Evolutionary conservation across 176 grass and related monocot genomes (phyloP), one percentile per base, ranked within the genome.

Genomic region (Bromus sterilis): DNA sequence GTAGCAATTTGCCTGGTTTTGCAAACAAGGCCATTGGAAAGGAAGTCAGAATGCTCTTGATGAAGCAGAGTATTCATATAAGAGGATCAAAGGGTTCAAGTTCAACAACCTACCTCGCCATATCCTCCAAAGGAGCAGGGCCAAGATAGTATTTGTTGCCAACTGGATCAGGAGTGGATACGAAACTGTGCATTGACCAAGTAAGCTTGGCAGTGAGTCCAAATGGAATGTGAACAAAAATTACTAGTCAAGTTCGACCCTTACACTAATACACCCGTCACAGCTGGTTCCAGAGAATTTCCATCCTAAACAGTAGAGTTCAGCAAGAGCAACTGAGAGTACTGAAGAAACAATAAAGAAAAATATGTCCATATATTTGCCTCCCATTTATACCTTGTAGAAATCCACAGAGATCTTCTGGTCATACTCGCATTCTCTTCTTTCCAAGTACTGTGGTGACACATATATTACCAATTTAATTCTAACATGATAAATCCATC

Each of bases 91-190:
- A 7, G 18, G n/a, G 65, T 78, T 33, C 57, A 81, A 25, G 65
- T 78, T 33, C 57, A 81, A 25, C 51, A 78, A 7, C 58, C 9
- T 67, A 94, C 95, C 79, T 87, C 82, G 95, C 92, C 92, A 98
- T 98, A 86, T 98, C 86, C 60, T 89, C 65, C 82, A 94, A 81
- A 23, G 95, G 83, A 74, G 95, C 92, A 36, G 95, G 90, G 68
- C 95, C 95, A 71, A 98, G 87, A 35, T 98, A 98, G 37, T 98
- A 98, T 12, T 91, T 98, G 88, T 98, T 98, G 66, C 84, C 84
- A 18, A 85, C 31, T 28, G 87, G 87, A 74, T 94, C 92, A 46
- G 90, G 90, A 66, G 95, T 93, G 21, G 92, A 93, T 44, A 94
- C 59, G 65, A 98, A 94, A 56, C 95, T 98, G 77, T 56, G 26